phyloP scores from a whole-genome alignment of 2,329 filamentous ascomycete genomes.

The Fusarium sp. region DNA sequence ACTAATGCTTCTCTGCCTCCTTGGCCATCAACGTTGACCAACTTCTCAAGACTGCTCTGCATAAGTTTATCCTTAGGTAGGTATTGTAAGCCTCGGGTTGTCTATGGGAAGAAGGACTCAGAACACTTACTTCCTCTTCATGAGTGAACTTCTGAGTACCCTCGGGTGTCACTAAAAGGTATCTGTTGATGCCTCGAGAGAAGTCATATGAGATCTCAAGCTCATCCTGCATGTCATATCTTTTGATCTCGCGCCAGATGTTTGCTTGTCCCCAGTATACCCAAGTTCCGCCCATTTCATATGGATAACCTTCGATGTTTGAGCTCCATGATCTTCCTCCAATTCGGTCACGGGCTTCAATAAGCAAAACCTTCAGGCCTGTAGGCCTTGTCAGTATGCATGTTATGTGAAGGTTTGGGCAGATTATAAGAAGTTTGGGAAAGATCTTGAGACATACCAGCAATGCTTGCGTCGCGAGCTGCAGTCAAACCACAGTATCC shows the following conservation, averaged over 20 bases:
- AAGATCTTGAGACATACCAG: slow-evolving; percentile 31
- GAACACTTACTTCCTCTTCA: slow-evolving; percentile 54
- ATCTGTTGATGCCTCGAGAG: slow-evolving; percentile 58
- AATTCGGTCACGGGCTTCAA: slow-evolving; percentile 63
- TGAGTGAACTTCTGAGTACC: slow-evolving; percentile 55
- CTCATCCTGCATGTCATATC: slow-evolving; percentile 60
- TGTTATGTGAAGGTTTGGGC: rapidly evolving
- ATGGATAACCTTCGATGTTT: slow-evolving; percentile 59
- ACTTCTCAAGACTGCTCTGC: slow-evolving; percentile 55
- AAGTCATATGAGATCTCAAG: slow-evolving; percentile 58
- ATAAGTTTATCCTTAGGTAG: slow-evolving; percentile 51
- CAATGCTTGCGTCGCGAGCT: slow-evolving; percentile 46
- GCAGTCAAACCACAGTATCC: slow-evolving; percentile 52
- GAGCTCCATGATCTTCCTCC: slow-evolving; percentile 63
- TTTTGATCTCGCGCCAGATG: slow-evolving; percentile 59
- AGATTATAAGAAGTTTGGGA: no score
- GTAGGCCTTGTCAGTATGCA: background rate
- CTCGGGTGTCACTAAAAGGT: slow-evolving; percentile 52
- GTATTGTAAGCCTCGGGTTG: rapidly evolving
- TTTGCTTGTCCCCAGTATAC: slow-evolving; percentile 61
- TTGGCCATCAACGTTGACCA: slow-evolving; percentile 61
- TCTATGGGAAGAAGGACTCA: rapidly evolving
- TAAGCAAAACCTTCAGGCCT: slow-evolving; percentile 57
- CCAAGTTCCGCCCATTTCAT: slow-evolving; percentile 66
- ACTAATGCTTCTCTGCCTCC: slow-evolving; percentile 55